A percentile compares a stretch with the other conserved stretches of the same genome.
Evolutionary conservation across 2,329 filamentous ascomycete species (phyloP).

Genomic region (Talaromyces albobiverticillius): DNA sequence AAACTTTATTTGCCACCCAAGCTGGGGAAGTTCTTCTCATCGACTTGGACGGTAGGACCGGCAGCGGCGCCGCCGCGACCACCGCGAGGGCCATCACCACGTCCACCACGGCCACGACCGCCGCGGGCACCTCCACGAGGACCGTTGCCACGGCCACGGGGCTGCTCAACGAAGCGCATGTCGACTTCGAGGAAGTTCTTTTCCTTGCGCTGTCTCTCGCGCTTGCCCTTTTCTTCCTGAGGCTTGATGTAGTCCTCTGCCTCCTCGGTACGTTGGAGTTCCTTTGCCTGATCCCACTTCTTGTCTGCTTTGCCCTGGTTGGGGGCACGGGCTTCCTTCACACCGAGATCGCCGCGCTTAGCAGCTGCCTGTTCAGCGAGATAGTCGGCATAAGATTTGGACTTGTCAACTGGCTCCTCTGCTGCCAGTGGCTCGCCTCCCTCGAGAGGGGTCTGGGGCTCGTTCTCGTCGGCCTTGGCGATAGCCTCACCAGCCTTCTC

Average conservation of each 20-base stretch:
- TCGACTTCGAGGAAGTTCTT: slow-evolving; percentile 90
- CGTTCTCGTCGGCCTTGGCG: slow-evolving; percentile 79
- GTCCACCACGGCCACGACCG: slow-evolving; percentile 40
- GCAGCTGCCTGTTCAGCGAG: slow-evolving; percentile 73
- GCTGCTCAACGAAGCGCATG: slow-evolving; percentile 72
- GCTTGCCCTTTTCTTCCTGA: slow-evolving; percentile 70
- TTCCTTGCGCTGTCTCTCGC: slow-evolving; percentile 85
- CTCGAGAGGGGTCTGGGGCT: slow-evolving; percentile 53
- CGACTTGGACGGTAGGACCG: slow-evolving; percentile 34
- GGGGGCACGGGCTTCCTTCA: slow-evolving; percentile 75
- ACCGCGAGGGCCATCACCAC: slow-evolving; percentile 27
- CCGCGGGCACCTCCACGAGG: slow-evolving; percentile 47
- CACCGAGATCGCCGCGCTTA: slow-evolving; percentile 65
- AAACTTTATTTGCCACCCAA: slow-evolving; percentile 39
- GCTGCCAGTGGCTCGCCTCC: slow-evolving; percentile 34
- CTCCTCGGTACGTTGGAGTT: slow-evolving; percentile 52
- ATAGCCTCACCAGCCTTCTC: slow-evolving; percentile 90
- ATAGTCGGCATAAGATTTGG: slow-evolving; percentile 87
- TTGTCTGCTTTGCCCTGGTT: slow-evolving; percentile 96
- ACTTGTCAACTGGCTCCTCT: slow-evolving; percentile 68
- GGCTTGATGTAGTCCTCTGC: slow-evolving; percentile 74
- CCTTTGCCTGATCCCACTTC: slow-evolving; percentile 88
- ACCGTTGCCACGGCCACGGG: slow-evolving; percentile 52
- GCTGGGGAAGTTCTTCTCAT: slow-evolving; percentile 48
- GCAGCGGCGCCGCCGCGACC: slow-evolving; percentile 26